Percentiles rank a stretch among this genome's conserved stretches.
phyloP scores from a whole-genome alignment of 73 alveolate species.

The Blepharisma stoltei region DNA sequence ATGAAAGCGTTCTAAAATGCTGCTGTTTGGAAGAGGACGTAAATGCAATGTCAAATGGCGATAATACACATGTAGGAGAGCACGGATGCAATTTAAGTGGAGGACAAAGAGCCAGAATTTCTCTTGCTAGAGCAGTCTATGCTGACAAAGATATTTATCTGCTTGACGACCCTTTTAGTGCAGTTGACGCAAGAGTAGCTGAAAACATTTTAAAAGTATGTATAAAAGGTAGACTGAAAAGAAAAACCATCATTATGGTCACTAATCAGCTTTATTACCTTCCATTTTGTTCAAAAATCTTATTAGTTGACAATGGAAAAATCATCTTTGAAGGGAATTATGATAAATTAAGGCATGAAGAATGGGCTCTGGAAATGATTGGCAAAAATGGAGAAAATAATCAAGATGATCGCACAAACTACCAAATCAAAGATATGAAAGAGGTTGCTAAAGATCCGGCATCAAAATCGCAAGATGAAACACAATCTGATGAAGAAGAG shows the following conservation, averaged over 20 bases:
- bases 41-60: conserved; percentile 58
- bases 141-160: conserved; percentile 68
- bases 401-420: too few relatives aligned
- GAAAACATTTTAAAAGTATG: conserved; percentile 32
- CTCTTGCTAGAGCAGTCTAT: conserved; percentile 90
- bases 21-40: conserved; percentile 83
- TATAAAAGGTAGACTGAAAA: conserved; percentile 13
- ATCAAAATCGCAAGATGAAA: too few relatives aligned
- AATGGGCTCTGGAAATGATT: not conserved
- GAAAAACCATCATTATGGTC: conserved; percentile 26
- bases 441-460: too few relatives aligned
- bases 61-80: conserved; percentile 77
- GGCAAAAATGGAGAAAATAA: not conserved
- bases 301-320: conserved; percentile 36
- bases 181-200: conserved; percentile 81
- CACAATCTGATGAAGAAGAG: too few relatives aligned
- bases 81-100: conserved; percentile 82
- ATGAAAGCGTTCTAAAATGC: conserved; percentile 62
- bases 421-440: too few relatives aligned
- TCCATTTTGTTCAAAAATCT: not conserved
- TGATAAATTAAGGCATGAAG: not conserved
- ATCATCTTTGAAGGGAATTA: not conserved
- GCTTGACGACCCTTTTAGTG: conserved; percentile 76
- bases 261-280: conserved; percentile 37
- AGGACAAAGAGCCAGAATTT: conserved; percentile 87